phyloP scores from a whole-genome alignment of 345 rosid genomes.

The Eucalyptus camaldulensis region DNA sequence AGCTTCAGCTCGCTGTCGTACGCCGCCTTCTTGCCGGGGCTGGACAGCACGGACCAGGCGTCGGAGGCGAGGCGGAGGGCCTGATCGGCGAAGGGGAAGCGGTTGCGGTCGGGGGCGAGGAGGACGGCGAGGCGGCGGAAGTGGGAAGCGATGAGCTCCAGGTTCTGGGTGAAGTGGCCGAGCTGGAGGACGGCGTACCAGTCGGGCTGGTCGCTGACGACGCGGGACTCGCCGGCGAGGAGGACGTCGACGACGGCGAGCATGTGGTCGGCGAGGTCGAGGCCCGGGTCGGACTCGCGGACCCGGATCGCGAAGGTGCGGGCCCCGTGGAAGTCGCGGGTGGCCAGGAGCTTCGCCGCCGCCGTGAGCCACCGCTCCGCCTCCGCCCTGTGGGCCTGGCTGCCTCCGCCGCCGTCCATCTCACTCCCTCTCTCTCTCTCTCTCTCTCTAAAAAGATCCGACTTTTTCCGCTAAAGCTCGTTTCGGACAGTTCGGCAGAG shows the following conservation, averaged over 20 bases:
- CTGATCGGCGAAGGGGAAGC: conserved; percentile 62
- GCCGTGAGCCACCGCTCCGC: conserved; percentile 82
- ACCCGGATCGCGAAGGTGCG: conserved; percentile 76
- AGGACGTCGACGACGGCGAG: conserved; percentile 78
- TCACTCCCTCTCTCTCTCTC: background rate
- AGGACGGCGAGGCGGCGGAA: conserved; percentile 68
- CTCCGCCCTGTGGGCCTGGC: conserved; percentile 27
- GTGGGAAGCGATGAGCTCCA: conserved; percentile 73
- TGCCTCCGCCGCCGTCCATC: background rate
- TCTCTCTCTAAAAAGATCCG: background rate
- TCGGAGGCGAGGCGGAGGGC: conserved; percentile 64
- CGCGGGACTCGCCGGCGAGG: conserved; percentile 40
- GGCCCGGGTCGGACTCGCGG: conserved; percentile 60
- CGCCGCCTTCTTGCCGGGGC: conserved; percentile 47
- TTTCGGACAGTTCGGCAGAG: background rate
- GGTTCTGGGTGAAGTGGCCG: conserved; percentile 40
- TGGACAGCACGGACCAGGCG: conserved; percentile 77
- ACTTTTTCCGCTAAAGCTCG: background rate
- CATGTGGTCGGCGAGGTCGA: conserved; percentile 51
- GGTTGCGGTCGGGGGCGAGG: conserved; percentile 51
- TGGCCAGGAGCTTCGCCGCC: conserved; percentile 70
- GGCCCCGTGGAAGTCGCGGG: conserved; percentile 74
- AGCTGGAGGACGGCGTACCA: conserved; percentile 86
- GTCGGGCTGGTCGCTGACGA: conserved; percentile 25
- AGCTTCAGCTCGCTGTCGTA: conserved; percentile 64